These are phyloP conservation scores for Piper longum DNA, from an alignment of 164 flowering plant species.

Conservation along the genomic window DNA sequence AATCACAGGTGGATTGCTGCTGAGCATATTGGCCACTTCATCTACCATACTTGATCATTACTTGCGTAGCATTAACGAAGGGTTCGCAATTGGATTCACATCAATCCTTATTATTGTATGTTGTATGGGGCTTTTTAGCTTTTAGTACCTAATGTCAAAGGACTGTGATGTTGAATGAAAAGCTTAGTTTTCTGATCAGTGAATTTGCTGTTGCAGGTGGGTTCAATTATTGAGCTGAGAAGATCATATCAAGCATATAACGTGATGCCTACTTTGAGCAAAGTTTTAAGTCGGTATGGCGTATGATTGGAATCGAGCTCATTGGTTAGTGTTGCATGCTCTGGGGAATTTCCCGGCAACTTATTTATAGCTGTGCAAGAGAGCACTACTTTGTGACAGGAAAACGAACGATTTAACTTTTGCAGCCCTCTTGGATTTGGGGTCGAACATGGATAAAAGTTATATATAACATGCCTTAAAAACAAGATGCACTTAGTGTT, in stretches of 20 bases:
- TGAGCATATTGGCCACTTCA: conserved; percentile 77
- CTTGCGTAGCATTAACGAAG: conserved; percentile 65
- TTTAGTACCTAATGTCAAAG: conserved; percentile 56
- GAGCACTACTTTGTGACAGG: not conserved
- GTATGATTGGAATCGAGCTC: conserved; percentile 1
- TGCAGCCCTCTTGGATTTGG: too few species aligned
- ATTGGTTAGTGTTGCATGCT: not conserved
- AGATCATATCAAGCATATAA: conserved; percentile 97
- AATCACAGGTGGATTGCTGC: conserved; percentile 65
- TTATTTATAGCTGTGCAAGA: too few species aligned
- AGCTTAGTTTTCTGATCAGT: too few species aligned
- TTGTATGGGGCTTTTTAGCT: conserved; percentile 15
- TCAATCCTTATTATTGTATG: conserved; percentile 91
- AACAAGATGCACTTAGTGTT: too few species aligned
- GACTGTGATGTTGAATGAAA: too few species aligned
- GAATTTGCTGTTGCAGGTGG: conserved; percentile 44
- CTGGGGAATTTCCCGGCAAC: not conserved
- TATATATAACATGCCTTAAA: too few species aligned
- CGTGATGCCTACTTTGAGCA: conserved; percentile 87
- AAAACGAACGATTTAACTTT: too few species aligned
- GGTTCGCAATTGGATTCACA: conserved; percentile 86
- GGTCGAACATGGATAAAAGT: too few species aligned
- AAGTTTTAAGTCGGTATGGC: conserved; percentile 73
- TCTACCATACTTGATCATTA: conserved; percentile 77
- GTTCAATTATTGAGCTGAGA: conserved; percentile 90